Conservation (phyloP, 305 asterid genomes). For the Fraxinus baroniana region DNA sequence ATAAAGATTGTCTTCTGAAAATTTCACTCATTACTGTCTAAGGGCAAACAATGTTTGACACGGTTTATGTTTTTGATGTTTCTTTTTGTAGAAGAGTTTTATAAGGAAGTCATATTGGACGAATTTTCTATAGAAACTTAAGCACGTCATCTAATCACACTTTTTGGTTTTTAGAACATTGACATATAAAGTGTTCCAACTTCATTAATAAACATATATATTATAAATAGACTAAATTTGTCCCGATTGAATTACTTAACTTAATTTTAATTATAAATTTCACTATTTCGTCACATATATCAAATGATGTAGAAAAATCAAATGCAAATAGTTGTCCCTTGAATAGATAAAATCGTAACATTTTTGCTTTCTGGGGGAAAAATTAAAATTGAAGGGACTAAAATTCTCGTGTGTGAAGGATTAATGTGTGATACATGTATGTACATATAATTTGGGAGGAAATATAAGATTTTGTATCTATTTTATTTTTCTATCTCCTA, state of each 20-base stretch:
- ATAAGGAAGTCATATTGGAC: too few species aligned
- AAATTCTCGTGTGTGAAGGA: background rate
- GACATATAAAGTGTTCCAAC: background rate
- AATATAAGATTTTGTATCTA: too few species aligned
- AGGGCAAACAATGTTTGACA: background rate
- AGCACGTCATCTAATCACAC: background rate
- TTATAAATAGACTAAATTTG: too few species aligned
- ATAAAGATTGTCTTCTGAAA: background rate
- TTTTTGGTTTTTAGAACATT: background rate
- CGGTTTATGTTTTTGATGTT: background rate
- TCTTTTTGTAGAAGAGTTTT: background rate
- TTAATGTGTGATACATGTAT: background rate
- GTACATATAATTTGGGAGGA: background rate
- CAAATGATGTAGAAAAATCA: background rate
- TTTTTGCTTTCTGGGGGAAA: background rate
- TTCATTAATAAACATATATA: background rate
- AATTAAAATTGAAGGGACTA: background rate
- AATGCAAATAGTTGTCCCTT: background rate
- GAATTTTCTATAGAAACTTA: background rate
- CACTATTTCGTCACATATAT: background rate
- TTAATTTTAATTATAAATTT: too few species aligned
- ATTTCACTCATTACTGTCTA: background rate
- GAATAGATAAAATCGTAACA: background rate
- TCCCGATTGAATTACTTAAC: background rate
- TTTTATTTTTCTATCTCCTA: background rate